These are phyloP conservation scores for Paraurostyla sp. DNA, from an alignment of 73 alveolate species.

Conservation along the genomic window DNA sequence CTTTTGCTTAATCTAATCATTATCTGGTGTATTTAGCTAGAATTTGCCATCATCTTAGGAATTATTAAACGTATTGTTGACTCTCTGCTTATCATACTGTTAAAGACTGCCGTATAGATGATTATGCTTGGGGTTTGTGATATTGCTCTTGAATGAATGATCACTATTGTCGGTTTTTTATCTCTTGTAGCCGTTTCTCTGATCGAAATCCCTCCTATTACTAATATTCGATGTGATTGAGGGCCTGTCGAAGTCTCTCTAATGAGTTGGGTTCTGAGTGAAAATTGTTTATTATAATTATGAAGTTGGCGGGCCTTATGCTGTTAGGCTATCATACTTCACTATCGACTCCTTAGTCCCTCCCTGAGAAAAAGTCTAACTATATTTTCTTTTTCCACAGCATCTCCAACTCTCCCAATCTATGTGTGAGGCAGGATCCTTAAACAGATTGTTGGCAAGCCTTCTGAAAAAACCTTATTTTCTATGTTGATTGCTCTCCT, in stretches of 20 bases:
- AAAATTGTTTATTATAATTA: neutral
- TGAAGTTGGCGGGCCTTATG: neutral
- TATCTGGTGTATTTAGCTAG: too few relatives aligned
- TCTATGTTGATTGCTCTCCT: neutral
- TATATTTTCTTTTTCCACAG: too few relatives aligned
- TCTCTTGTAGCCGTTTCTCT: conserved; percentile 7
- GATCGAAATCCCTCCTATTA: neutral
- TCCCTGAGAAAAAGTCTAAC: too few relatives aligned
- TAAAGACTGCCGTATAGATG: conserved; percentile 24
- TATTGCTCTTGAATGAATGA: conserved; percentile 27
- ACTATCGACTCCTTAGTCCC: too few relatives aligned
- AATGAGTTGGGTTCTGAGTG: neutral
- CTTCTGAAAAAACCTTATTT: too few relatives aligned
- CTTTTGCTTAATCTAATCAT: neutral
- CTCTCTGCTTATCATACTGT: neutral
- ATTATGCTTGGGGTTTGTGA: neutral
- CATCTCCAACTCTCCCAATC: too few relatives aligned
- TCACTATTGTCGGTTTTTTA: neutral
- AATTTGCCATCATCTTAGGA: neutral
- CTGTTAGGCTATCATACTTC: too few relatives aligned
- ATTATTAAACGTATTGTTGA: neutral
- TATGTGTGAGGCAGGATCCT: too few relatives aligned
- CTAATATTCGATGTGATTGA: conserved; percentile 41
- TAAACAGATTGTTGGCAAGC: too few relatives aligned
- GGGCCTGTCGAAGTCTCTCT: conserved; percentile 14